Base-by-base conservation (phyloP, 768 basidiomycete genomes). In the Piloderma croceum region DNA sequence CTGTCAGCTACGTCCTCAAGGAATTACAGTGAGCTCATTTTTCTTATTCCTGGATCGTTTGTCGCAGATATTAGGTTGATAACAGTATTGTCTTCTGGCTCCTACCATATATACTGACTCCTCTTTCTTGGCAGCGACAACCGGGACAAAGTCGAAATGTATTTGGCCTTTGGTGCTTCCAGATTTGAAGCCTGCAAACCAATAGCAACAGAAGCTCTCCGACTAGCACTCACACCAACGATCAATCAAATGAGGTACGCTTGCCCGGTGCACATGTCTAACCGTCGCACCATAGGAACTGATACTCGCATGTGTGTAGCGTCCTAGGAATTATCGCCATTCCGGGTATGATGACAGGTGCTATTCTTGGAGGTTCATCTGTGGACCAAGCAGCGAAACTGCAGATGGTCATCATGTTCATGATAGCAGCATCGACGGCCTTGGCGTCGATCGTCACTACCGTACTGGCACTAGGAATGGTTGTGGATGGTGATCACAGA, bases 371-470 rank as follows among this genome's bases (percentile, higher is more conserved):
- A 10, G 90, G 90, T 0, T 76, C 85, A 9, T 81, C 82, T 22
- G 85, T 92, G 31, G 73, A 87, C 15, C 88, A 90, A 60, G 91
- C 90, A 0, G 87, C 87, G 2, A 77, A 80, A 38, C 64, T 92
- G 12, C 91, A 92, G 51, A 91, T 91, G 83, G 80, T 93, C 43
- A 89, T 93, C 64, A 87, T 91, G 80, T 92, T 93, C 62, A 87
- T 92, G 83, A 88, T 92, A 33, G 80, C 81, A 3, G 80, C 89
- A 0, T 75, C 79, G 43, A 83, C 84, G 0, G 77, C 81, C 0
- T 71, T 93, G 19, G 76, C 83, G 10, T 71, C 81, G 3, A 79
- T 88, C 39, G 64, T 75, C 38, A 74, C 78, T 3, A 81, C 82
- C 1, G 60, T 81, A 41, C 63, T 79, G 31, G 70, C 77, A 6